Evolutionary conservation across 2,329 filamentous ascomycete species (phyloP).

Genomic region (Pyricularia grisea): DNA sequence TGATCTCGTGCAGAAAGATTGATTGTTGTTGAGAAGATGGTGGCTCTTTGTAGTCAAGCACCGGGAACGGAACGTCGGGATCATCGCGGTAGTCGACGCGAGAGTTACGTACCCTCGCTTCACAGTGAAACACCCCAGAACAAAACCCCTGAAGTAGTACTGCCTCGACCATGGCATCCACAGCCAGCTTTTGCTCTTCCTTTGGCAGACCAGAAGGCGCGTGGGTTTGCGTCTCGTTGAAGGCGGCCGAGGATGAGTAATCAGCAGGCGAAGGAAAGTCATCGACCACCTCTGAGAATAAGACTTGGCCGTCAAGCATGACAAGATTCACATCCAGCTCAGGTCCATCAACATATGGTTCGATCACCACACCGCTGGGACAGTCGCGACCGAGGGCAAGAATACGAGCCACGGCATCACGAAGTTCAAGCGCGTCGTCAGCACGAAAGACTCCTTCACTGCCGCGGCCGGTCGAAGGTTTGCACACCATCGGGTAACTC

Average conservation of each 20-base stretch:
- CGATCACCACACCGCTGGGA: conserved; percentile 22
- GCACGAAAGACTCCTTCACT: conserved; percentile 23
- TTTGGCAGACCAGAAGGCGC: conserved; percentile 15
- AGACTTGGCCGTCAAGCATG: conserved; percentile 24
- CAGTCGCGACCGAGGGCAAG: conserved; percentile 8
- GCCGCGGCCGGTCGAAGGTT: conserved; percentile 23
- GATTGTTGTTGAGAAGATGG: background rate
- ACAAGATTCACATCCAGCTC: conserved; percentile 32
- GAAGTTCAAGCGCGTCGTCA: conserved; percentile 16
- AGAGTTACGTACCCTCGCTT: conserved; percentile 18
- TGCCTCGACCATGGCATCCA: conserved; percentile 9
- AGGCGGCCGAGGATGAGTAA: conserved; percentile 4
- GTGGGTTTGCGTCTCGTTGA: conserved; percentile 16
- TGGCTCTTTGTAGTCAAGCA: background rate
- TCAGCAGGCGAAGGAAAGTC: conserved; percentile 25
- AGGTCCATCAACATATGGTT: conserved; percentile 28
- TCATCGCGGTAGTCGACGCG: conserved; percentile 11
- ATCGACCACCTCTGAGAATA: conserved; percentile 29
- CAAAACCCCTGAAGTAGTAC: conserved; percentile 14
- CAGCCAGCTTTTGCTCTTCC: background rate
- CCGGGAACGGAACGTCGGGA: conserved; percentile 9
- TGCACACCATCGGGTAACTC: conserved; percentile 24
- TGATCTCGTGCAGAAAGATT: conserved; percentile 19
- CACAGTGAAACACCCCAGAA: conserved; percentile 19
- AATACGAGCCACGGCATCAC: conserved; percentile 15